A percentile compares a stretch with the other conserved stretches of the same genome.
These are phyloP conservation scores for Suillus luteus DNA, from an alignment of 768 basidiomycete genomes.

Conservation along the genomic window DNA sequence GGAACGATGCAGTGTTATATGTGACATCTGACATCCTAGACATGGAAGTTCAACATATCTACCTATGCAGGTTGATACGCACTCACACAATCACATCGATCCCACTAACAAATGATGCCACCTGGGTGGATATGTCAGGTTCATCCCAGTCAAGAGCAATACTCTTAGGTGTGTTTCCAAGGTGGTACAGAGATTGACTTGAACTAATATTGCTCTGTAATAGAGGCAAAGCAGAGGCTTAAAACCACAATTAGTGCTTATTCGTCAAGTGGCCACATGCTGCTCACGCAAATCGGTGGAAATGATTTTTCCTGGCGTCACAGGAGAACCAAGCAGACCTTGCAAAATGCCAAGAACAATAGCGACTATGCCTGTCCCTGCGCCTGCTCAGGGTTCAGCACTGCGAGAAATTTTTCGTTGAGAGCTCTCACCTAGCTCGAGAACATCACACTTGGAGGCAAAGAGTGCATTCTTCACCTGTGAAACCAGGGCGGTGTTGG, in stretches of 20 bases:
- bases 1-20: conserved; percentile 87
- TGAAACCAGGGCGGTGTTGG: conserved; percentile 13
- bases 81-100: conserved; percentile 75
- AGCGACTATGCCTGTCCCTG: conserved; percentile 84
- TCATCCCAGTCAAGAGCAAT: conserved; percentile 78
- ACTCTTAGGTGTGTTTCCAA: conserved; percentile 32
- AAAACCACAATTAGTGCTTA: not conserved
- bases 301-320: conserved; percentile 40
- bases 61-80: not conserved
- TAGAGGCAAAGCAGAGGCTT: conserved; percentile 81
- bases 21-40: conserved; percentile 91
- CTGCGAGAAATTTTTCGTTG: not conserved
- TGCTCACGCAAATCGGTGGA: conserved; percentile 75
- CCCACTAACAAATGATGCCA: conserved; percentile 36
- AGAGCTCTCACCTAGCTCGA: conserved; percentile 69
- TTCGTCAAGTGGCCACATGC: not conserved
- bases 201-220: conserved; percentile 67
- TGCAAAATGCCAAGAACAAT: conserved; percentile 63
- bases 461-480: conserved; percentile 42
- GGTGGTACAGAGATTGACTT: conserved; percentile 41
- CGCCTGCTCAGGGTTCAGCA: conserved; percentile 47
- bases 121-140: conserved; percentile 48
- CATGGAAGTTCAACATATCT: not conserved
- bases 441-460: conserved; percentile 39
- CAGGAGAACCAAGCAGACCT: conserved; percentile 31